Conservation (phyloP, 2,329 filamentous ascomycete genomes). For the Diplodia corticola region DNA sequence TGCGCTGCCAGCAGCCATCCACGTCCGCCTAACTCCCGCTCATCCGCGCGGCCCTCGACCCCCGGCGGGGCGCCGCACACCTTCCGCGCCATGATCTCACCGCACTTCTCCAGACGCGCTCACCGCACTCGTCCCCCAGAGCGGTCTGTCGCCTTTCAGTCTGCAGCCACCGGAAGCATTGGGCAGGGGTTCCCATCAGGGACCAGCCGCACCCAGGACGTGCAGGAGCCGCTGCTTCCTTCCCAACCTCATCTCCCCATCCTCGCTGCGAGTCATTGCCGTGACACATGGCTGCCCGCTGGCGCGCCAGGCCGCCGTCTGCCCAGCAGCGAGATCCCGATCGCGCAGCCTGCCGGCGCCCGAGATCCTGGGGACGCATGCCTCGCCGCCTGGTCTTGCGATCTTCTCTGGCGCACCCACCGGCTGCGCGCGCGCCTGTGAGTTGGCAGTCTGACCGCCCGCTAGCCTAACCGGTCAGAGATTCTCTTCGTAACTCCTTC, state of each 20-base stretch:
- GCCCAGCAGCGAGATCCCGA: conserved; percentile 16
- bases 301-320: conserved; percentile 6
- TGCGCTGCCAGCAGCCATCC: conserved; percentile 2
- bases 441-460: conserved; percentile 16
- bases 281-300: conserved; percentile 8
- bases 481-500: conserved; percentile 3
- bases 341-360: background rate
- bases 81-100: conserved; percentile 20
- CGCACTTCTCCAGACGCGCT: conserved; percentile 17
- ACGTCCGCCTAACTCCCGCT: conserved; percentile 6
- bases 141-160: conserved; percentile 11
- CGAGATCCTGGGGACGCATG: conserved; percentile 16
- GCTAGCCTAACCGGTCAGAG: conserved; percentile 19
- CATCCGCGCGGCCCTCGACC: conserved; percentile 4
- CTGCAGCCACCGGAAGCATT: conserved; percentile 3
- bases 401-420: conserved; percentile 6
- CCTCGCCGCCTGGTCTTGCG: conserved; percentile 6
- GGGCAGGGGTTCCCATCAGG: conserved; percentile 16
- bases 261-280: conserved; percentile 13
- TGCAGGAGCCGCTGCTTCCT: conserved; percentile 9
- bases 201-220: background rate
- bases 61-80: conserved; percentile 9
- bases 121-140: conserved; percentile 14
- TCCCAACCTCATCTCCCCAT: conserved; percentile 1
- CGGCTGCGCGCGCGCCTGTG: conserved; percentile 12